A percentile compares a stretch with the other conserved stretches of the same genome.
Conservation (phyloP, 192 early-diverging fungal species). For the Lunasporangiospora selenospora region DNA sequence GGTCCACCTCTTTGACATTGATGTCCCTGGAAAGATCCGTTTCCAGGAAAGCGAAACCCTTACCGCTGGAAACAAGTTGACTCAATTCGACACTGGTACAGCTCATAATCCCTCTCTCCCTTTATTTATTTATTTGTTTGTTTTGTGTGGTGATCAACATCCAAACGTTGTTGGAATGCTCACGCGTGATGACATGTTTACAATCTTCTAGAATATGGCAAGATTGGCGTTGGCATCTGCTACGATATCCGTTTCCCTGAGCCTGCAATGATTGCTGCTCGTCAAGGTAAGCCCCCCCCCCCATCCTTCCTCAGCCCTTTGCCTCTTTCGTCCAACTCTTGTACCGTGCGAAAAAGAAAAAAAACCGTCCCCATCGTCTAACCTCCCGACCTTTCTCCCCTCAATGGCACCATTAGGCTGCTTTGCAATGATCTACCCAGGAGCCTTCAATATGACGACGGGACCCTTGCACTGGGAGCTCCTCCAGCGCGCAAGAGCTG, state of each 20-base stretch:
- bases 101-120: too few relatives aligned
- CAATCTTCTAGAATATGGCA: slow-evolving; percentile 82
- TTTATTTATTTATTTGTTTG: background rate
- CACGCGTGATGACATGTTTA: slow-evolving; percentile 3
- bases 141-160: slow-evolving; percentile 5
- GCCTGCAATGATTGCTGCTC: slow-evolving; percentile 91
- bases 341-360: background rate
- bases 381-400: background rate
- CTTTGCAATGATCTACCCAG: slow-evolving; percentile 95
- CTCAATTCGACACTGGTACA: slow-evolving; percentile 76
- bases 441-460: slow-evolving; percentile 95
- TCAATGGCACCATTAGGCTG: slow-evolving; percentile 64
- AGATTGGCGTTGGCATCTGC: slow-evolving; percentile 93
- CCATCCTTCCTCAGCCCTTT: too few relatives aligned
- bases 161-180: slow-evolving; percentile 12
- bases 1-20: slow-evolving; percentile 96
- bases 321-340: background rate
- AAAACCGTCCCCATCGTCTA: background rate
- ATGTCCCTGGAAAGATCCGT: slow-evolving; percentile 90
- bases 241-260: slow-evolving; percentile 98
- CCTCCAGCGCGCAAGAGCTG: slow-evolving; percentile 67
- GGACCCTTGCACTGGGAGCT: slow-evolving; percentile 96
- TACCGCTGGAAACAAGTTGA: slow-evolving; percentile 75
- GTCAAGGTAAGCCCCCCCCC: slow-evolving; percentile 55
- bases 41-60: slow-evolving; percentile 93